Base-by-base conservation (phyloP, 2,329 filamentous ascomycete genomes). In the Setomelanomma holmii region DNA sequence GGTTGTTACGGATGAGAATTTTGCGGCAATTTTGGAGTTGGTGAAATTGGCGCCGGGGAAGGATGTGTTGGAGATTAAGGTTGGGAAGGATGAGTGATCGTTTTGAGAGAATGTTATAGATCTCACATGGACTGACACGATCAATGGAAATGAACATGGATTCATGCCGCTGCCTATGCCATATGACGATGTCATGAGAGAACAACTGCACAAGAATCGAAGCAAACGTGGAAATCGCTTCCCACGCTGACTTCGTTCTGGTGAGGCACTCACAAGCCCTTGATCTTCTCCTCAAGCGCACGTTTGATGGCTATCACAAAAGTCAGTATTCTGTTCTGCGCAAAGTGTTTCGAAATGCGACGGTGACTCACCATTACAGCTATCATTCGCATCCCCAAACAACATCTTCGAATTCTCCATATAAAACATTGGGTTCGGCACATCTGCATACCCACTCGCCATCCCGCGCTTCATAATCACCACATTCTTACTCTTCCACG, bases 381-480 rank as follows among this genome's bases (percentile, higher is more conserved):
- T 89, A 53, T 85, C 83, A 78, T 91, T 93, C 17, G 92, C 92
- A 77, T 96, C 92, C 21, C 92, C 91, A 76, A 96, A 96, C 52
- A 96, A 74, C 92, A 96, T 96, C 78, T 89, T 90, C 2, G 91
- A 92, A 45, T 89, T 89, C 3, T 89, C 88, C 89, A 93, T 93
- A 76, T 88, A 95, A 75, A 96, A 95, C 90, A 96, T 93, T 1
- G 92, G 91, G 70, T 96, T 96, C 10, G 89, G 89, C 8, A 96
- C 90, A 76, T 96, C 91, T 17, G 92, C 90, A 74, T 96, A 96
- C 56, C 91, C 91, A 71, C 89, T 93, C 4, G 89, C 88, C 88
- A 96, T 88, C 44, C 91, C 88, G 53, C 92, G 82, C 83, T 96
- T 96, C 92, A 96, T 96, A 10, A 96, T 89, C 46, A 96, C 85